Evolutionary conservation across 1,139 yeast species (phyloP), one percentile per base, ranked within the genome.

Genomic region (Diutina catenulata): DNA sequence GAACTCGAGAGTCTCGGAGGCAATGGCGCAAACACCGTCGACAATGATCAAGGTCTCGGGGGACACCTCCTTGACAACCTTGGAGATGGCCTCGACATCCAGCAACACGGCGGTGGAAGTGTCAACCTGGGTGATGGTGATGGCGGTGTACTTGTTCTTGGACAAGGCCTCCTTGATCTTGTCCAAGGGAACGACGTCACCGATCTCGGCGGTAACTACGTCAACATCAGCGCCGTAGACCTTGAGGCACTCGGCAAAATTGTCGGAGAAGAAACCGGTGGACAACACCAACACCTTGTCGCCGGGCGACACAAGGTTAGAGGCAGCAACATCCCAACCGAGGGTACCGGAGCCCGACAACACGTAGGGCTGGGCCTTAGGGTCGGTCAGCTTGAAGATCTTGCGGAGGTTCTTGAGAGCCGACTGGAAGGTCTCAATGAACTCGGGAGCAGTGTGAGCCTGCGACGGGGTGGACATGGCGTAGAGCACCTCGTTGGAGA

Each of bases 11-110:
- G 76, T 70, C 60, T 88, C 98, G 42, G 84, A 93, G 24, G 82
- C 97, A 45, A 88, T 74, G 7, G 96, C 84, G 61, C 97, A 91
- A 29, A 88, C 97, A 37, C 94, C 95, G 56, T 88, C 98, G 37
- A 88, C 95, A 39, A 86, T 62, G 42, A 88, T 68, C 46, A 88
- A 70, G 19, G 96, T 76, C 29, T 82, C 80, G 39, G 97, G 96
- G 3, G 87, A 72, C 4, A 68, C 64, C 45, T 64, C 55, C 51
- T 78, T 74, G 43, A 83, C 81, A 14, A 80, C 49, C 39, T 60
- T 60, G 27, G 94, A 59, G 43, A 87, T 69, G 16, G 70, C 66
- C 53, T 74, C 68, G 45, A 91, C 76, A 50, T 86, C 82, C 38
- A 80, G 67, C 35, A 87, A 74, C 31, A 88, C 96, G 23, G 95